Base-by-base conservation (phyloP, 2,329 filamentous ascomycete species). In the Sporothrix schenckii region DNA sequence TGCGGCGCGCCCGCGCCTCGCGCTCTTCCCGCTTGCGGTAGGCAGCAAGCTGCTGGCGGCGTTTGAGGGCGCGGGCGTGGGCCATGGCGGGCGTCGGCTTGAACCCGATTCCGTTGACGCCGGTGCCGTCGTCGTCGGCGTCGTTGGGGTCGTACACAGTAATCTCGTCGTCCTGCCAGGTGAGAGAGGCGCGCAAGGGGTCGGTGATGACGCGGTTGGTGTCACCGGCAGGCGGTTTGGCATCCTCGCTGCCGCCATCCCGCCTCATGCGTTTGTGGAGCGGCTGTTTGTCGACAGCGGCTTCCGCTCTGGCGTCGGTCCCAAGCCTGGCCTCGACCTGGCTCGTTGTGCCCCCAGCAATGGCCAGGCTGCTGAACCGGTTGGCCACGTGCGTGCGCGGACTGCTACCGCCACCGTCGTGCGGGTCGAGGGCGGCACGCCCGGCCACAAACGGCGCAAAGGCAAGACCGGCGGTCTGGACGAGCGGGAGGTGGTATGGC, bases 111-210 rank as follows among this genome's bases (percentile, higher is more conserved):
- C 88, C 88, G 76, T 91, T 90, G 75, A 91, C 87, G 27, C 88
- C 88, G 3, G 85, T 86, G 66, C 88, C 88, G 75, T 91, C 88
- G 75, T 91, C 88, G 73, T 91, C 88, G 72, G 86, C 83, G 75
- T 90, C 88, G 53, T 87, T 81, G 0, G 87, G 86, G 74, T 89
- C 86, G 77, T 90, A 88, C 39, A 89, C 82, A 1, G 88, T 90
- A 72, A 91, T 90, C 76, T 90, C 88, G 74, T 90, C 85, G 73
- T 89, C 87, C 75, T 88, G 87, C 88, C 88, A 91, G 1, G 88
- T 90, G 68, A 90, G 80, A 2, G 87, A 83, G 7, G 87, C 87
- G 49, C 87, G 83, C 11, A 88, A 76, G 0, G 86, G 85, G 69
- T 88, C 86, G 68, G 82, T 79, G 39, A 86, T 54, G 9, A 58